phyloP scores from a whole-genome alignment of 2,329 filamentous ascomycete species.

The Xylaria digitata region DNA sequence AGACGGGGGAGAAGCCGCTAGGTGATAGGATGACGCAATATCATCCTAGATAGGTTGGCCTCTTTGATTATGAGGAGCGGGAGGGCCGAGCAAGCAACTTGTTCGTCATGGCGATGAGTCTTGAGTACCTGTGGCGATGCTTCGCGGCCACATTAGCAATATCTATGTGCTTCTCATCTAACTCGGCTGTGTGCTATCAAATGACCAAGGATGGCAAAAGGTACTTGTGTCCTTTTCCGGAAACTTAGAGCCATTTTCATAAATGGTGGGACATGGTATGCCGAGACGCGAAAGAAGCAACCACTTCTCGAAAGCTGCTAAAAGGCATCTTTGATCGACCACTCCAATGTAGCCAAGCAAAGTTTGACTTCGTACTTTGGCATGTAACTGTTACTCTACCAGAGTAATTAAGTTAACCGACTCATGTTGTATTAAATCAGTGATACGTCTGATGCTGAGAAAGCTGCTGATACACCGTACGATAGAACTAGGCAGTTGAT shows the following conservation, averaged over 20 bases:
- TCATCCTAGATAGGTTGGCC: not conserved
- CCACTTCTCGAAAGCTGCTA: not conserved
- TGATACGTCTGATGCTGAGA: not conserved
- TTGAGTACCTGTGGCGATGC: not conserved
- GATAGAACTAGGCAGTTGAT: not conserved
- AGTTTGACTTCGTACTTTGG: not conserved
- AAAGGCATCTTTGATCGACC: not conserved
- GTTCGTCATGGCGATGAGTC: not conserved
- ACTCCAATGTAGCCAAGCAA: no score
- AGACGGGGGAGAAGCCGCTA: not conserved
- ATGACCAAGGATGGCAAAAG: not conserved
- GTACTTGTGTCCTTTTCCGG: not conserved
- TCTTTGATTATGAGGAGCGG: not conserved
- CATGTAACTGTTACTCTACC: not conserved
- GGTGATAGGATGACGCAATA: not conserved
- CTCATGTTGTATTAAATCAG: not conserved
- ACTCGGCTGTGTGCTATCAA: not conserved
- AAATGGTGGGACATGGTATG: not conserved
- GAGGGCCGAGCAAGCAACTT: not conserved
- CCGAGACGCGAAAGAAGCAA: not conserved
- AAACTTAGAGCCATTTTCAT: constrained; percentile 5
- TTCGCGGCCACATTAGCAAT: not conserved
- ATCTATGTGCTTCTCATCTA: not conserved
- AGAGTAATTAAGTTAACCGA: not conserved
- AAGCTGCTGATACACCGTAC: not conserved